These are phyloP conservation scores for Vigna nakashimae DNA, from an alignment of 306 rosid genomes.

Conservation along the genomic window DNA sequence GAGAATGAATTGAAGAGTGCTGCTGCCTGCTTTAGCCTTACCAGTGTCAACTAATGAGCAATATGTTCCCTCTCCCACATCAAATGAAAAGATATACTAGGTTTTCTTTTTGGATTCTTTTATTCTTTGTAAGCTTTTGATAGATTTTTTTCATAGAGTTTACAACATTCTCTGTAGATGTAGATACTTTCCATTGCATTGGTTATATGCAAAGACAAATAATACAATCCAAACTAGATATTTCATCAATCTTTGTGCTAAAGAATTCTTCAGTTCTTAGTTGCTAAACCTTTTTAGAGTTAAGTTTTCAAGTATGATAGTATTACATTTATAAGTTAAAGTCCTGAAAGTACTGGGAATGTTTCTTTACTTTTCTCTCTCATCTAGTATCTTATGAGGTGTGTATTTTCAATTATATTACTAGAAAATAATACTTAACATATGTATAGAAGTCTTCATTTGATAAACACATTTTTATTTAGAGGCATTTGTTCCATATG, in stretches of 20 bases:
- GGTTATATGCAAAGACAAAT: constrained; percentile 32
- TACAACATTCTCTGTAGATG: constrained; percentile 40
- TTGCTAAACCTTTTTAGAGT: constrained; percentile 1
- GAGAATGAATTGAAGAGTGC: constrained; percentile 78
- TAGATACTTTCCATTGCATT: constrained; percentile 41
- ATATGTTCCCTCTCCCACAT: constrained; percentile 17
- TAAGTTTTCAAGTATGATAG: background rate
- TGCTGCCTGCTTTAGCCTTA: constrained; percentile 82
- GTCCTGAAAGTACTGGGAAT: background rate
- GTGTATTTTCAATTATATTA: too few relatives aligned
- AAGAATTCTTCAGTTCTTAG: constrained; percentile 23
- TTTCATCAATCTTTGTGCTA: constrained; percentile 23
- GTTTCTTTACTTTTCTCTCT: too few relatives aligned
- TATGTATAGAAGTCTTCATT: too few relatives aligned
- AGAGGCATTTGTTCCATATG: too few relatives aligned
- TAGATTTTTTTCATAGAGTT: background rate
- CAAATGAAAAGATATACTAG: constrained; percentile 39
- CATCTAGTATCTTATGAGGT: too few relatives aligned
- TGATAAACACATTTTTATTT: too few relatives aligned
- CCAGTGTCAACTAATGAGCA: constrained; percentile 63
- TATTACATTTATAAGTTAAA: background rate
- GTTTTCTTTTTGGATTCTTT: constrained; percentile 34
- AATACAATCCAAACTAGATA: constrained; percentile 42
- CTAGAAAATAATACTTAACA: too few relatives aligned
- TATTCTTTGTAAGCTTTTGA: constrained; percentile 34